A percentile compares a stretch with the other conserved stretches of the same genome.
Conservation (phyloP, 2,329 filamentous ascomycete species). For the Claviceps pusilla region DNA sequence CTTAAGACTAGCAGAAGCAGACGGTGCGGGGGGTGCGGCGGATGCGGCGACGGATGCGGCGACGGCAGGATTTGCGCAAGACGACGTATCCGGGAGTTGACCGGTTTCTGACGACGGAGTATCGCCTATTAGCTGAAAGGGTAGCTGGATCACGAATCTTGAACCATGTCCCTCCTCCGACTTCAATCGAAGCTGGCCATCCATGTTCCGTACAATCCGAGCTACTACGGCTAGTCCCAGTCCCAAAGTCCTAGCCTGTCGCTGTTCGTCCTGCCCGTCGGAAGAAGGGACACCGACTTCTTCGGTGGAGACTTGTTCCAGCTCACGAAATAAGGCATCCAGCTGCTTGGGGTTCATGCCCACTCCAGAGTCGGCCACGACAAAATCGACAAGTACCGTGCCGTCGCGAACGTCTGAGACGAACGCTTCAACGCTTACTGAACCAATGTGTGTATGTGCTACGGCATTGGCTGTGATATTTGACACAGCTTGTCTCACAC, state of each 20-base stretch:
- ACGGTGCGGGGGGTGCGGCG: neutral
- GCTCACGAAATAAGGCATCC: conserved; percentile 41
- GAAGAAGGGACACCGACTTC: conserved; percentile 16
- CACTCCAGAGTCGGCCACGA: conserved; percentile 58
- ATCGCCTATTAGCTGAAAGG: conserved; percentile 48
- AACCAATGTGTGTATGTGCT: conserved; percentile 55
- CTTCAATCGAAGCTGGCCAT: conserved; percentile 70
- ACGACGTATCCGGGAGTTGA: neutral
- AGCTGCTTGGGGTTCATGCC: conserved; percentile 52
- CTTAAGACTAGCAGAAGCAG: conserved; percentile 13
- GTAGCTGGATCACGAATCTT: conserved; percentile 64
- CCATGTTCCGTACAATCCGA: conserved; percentile 76
- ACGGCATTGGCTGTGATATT: conserved; percentile 79
- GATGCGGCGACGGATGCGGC: neutral
- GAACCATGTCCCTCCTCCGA: conserved; percentile 74
- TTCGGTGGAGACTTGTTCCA: conserved; percentile 42
- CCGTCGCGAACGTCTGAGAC: conserved; percentile 36
- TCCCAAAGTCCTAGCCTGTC: conserved; percentile 42
- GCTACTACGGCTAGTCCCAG: conserved; percentile 81
- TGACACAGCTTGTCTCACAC: conserved; percentile 66
- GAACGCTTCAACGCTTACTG: conserved; percentile 56
- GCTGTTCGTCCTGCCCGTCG: conserved; percentile 15
- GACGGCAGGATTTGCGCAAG: conserved; percentile 3
- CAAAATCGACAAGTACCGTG: conserved; percentile 56
- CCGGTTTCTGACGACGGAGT: conserved; percentile 12